A percentile compares a stretch with the other conserved stretches of the same genome.
phyloP scores from a whole-genome alignment of 345 rosid species.

The Brassica incana region DNA sequence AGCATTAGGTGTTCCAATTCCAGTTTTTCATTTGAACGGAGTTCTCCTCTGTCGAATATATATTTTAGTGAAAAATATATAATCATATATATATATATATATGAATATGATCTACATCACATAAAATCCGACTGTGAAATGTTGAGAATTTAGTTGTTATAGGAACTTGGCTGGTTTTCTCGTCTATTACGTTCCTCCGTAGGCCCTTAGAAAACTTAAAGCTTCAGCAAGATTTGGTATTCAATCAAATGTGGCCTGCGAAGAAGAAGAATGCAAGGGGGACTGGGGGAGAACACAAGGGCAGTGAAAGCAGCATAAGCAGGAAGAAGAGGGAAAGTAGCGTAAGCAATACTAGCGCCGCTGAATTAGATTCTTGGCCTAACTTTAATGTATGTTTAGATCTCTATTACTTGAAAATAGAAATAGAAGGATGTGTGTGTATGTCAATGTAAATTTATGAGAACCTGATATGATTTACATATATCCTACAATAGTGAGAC shows the following conservation, averaged over 20 bases:
- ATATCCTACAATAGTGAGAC: not conserved
- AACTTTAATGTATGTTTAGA: not conserved
- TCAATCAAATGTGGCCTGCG: not conserved
- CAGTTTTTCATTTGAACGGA: not conserved
- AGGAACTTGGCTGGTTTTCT: not conserved
- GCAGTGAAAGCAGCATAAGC: not conserved
- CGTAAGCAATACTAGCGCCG: not conserved
- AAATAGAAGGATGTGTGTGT: not conserved
- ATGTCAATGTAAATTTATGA: not conserved
- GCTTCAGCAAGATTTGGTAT: not conserved
- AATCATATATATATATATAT: not conserved
- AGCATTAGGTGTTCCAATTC: not conserved
- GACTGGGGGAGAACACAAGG: too few relatives aligned
- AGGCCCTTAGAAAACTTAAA: not conserved
- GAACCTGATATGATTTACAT: slow-evolving; percentile 13
- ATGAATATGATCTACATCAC: not conserved
- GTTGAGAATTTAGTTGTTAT: not conserved
- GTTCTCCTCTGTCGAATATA: not conserved
- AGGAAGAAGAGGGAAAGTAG: not conserved
- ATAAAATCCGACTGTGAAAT: not conserved
- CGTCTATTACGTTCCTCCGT: not conserved
- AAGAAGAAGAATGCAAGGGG: not conserved
- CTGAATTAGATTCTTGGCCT: not conserved
- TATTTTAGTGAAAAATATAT: not conserved
- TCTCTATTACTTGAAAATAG: not conserved